phyloP scores from a whole-genome alignment of 768 basidiomycete species.

The Pleurotus tuoliensis region DNA sequence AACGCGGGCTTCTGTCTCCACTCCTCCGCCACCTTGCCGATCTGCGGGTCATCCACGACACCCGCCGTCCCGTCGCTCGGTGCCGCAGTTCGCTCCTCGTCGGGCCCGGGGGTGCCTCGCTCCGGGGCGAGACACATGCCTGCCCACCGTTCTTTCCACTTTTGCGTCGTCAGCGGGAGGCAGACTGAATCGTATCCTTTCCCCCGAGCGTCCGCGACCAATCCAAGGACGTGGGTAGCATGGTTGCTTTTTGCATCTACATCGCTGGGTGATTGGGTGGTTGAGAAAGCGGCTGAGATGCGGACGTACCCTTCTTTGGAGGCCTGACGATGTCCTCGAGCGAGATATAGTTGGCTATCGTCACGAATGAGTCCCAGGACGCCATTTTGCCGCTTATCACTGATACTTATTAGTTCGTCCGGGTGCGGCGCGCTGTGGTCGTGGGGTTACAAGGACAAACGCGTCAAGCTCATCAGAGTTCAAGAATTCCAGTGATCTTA shows the following conservation, averaged over 20 bases:
- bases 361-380: conserved; percentile 33
- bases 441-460: too few relatives aligned
- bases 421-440: too few relatives aligned
- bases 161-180: conserved; percentile 83
- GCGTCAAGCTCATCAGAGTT: too few relatives aligned
- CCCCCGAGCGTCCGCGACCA: conserved; percentile 46
- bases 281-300: not conserved
- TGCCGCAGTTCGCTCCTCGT: not conserved
- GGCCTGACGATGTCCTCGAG: conserved; percentile 37
- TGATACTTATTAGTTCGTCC: not conserved
- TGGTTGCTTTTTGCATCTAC: conserved; percentile 9
- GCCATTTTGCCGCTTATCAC: conserved; percentile 15
- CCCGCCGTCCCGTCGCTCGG: conserved; percentile 26
- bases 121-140: conserved; percentile 75
- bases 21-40: conserved; percentile 68
- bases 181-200: conserved; percentile 77
- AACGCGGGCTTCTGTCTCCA: conserved; percentile 88
- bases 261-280: not conserved
- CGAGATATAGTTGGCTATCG: conserved; percentile 33
- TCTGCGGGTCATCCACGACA: conserved; percentile 29
- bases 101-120: conserved; percentile 10
- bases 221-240: conserved; percentile 47
- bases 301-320: conserved; percentile 3
- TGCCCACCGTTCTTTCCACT: conserved; percentile 87
- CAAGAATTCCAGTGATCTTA: not conserved